phyloP scores from a whole-genome alignment of 2,329 filamentous ascomycete species.

The Hypoxylon sp. region DNA sequence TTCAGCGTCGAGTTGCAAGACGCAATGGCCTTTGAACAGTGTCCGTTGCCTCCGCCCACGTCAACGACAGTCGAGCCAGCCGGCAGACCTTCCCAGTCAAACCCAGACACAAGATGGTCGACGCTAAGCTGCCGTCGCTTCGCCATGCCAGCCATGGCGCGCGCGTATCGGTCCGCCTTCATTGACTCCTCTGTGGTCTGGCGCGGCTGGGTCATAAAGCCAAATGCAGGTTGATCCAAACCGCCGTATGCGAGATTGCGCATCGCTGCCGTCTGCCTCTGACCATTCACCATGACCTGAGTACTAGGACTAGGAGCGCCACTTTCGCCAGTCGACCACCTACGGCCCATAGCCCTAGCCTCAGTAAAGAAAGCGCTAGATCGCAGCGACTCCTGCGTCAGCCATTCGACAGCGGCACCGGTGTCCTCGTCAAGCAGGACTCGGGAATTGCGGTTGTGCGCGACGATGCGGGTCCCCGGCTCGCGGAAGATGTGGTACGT shows the following conservation, averaged over 20 bases:
- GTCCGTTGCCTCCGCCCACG: constrained; percentile 53
- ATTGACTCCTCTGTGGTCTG: constrained; percentile 26
- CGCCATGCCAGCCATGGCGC: constrained; percentile 47
- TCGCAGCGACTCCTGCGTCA: constrained; percentile 42
- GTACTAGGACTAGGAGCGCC: not conserved
- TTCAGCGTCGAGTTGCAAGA: constrained; percentile 45
- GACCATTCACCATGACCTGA: constrained; percentile 4
- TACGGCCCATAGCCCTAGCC: constrained; percentile 29
- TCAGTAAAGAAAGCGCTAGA: constrained; percentile 44
- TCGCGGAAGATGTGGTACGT: constrained; percentile 47
- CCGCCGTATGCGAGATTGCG: constrained; percentile 22
- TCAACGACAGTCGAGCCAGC: constrained; percentile 37
- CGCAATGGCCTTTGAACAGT: constrained; percentile 52
- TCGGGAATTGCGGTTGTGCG: constrained; percentile 45
- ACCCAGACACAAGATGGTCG: constrained; percentile 42
- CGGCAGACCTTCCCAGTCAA: constrained; percentile 39
- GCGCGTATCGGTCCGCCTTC: constrained; percentile 44
- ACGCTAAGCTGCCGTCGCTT: constrained; percentile 41
- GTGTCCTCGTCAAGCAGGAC: constrained; percentile 45
- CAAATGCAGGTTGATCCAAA: constrained; percentile 28
- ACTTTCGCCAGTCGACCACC: constrained; percentile 31
- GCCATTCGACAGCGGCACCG: constrained; percentile 44
- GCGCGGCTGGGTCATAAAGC: constrained; percentile 32
- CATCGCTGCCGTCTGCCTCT: constrained; percentile 15
- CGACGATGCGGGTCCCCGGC: constrained; percentile 44